Evolutionary conservation across 2,329 filamentous ascomycete species (phyloP).

Genomic region (Pyrenophora seminiperda): DNA sequence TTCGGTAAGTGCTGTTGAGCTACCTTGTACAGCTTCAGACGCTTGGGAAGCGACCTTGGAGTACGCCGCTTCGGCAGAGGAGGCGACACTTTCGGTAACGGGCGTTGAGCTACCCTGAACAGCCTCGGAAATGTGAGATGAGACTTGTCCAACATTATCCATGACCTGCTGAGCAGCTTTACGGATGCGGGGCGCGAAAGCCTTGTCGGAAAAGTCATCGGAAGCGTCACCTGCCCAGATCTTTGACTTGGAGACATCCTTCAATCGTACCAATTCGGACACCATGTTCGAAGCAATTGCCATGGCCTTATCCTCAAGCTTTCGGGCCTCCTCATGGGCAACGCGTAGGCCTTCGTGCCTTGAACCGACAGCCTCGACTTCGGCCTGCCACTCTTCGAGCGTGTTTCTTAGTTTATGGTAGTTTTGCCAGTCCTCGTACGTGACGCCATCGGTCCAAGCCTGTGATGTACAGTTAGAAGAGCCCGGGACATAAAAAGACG

Average conservation of each 20-base stretch:
- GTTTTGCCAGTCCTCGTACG: constrained; percentile 96
- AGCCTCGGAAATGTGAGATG: constrained; percentile 46
- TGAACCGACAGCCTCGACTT: constrained; percentile 77
- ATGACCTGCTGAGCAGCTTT: constrained; percentile 52
- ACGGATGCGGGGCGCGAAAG: constrained; percentile 62
- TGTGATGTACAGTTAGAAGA: constrained; percentile 2
- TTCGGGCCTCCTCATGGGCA: constrained; percentile 69
- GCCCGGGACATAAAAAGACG: not conserved
- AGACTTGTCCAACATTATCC: constrained; percentile 45
- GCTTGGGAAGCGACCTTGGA: constrained; percentile 38
- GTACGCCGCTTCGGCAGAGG: constrained; percentile 45
- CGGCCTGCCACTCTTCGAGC: constrained; percentile 82
- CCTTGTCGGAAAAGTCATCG: constrained; percentile 77
- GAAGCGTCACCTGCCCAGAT: constrained; percentile 73
- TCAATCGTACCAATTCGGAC: constrained; percentile 77
- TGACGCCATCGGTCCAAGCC: constrained; percentile 91
- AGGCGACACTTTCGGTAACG: constrained; percentile 42
- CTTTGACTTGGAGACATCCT: constrained; percentile 85
- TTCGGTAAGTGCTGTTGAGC: constrained; percentile 37
- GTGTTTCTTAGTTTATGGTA: constrained; percentile 86
- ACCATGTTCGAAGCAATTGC: constrained; percentile 76
- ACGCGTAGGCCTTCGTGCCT: constrained; percentile 72
- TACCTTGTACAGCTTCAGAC: constrained; percentile 40
- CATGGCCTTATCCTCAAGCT: constrained; percentile 81
- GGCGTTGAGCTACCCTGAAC: constrained; percentile 42